phyloP scores from a whole-genome alignment of 1,284 basidiomycete genomes.

The Phylloboletellus chloephorus region DNA sequence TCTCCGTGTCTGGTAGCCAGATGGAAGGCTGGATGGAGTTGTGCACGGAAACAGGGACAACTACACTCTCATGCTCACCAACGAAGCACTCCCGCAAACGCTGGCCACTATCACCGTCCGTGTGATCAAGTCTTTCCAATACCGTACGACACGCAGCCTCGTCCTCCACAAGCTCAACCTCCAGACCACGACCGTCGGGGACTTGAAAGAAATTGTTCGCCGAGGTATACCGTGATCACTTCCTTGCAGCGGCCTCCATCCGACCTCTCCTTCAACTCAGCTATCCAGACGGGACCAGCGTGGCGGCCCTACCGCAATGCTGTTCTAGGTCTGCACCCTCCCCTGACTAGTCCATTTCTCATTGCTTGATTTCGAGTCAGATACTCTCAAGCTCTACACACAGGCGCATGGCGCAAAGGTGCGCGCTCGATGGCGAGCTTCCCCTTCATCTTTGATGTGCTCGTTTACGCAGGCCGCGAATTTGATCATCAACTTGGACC shows the following conservation, averaged over 20 bases:
- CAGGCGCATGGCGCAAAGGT: constrained; percentile 94
- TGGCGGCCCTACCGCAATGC: constrained; percentile 85
- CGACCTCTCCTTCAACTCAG: constrained; percentile 37
- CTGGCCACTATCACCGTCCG: constrained; percentile 84
- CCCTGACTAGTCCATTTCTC: not conserved
- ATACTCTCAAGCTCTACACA: constrained; percentile 93
- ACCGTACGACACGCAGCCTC: constrained; percentile 83
- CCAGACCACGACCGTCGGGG: constrained; percentile 67
- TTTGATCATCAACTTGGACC: constrained; percentile 91
- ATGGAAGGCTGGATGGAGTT: too few species aligned
- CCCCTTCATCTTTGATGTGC: not conserved
- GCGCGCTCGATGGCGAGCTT: not conserved
- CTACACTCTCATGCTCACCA: constrained; percentile 61
- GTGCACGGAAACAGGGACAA: too few species aligned
- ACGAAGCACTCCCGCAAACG: constrained; percentile 60
- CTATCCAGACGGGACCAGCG: constrained; percentile 62
- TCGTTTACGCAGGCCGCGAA: constrained; percentile 71
- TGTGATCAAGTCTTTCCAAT: constrained; percentile 94
- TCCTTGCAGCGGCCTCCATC: constrained; percentile 1
- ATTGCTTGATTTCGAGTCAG: constrained; percentile 36
- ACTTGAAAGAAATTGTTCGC: constrained; percentile 67
- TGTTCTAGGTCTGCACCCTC: constrained; percentile 50
- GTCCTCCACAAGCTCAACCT: constrained; percentile 83
- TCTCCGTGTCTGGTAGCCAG: constrained; percentile 19
- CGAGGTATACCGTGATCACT: constrained; percentile 44